These are phyloP conservation scores for Andalucia godoyi DNA, from an alignment of 78 protist species.

Conservation along the genomic window DNA sequence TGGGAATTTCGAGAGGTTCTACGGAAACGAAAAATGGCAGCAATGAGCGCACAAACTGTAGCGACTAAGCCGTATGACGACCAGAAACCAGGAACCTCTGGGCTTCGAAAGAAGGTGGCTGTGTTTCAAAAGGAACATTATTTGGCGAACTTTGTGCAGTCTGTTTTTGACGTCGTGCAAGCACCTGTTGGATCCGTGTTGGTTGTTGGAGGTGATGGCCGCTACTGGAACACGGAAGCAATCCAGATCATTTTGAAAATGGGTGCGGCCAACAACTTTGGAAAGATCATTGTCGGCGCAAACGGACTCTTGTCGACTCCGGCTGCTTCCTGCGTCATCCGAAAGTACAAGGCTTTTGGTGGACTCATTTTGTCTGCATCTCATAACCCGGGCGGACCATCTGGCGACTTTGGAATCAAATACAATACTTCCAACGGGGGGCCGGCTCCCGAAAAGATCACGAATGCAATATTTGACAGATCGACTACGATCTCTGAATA, in stretches of 20 bases:
- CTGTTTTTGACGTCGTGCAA: conserved; percentile 38
- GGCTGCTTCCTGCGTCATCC: conserved; percentile 75
- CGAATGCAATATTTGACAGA: conserved; percentile 55
- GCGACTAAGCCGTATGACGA: conserved; percentile 56
- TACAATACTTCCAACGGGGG: conserved; percentile 85
- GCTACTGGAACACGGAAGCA: conserved; percentile 64
- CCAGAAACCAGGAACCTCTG: conserved; percentile 87
- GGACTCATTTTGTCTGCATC: conserved; percentile 85
- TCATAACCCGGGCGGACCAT: conserved; percentile 97
- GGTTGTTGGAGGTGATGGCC: conserved; percentile 93
- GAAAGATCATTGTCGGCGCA: conserved; percentile 47
- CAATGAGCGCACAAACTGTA: too few species aligned
- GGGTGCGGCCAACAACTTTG: conserved; percentile 79
- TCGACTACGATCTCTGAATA: conserved; percentile 30
- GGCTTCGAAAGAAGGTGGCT: conserved; percentile 78
- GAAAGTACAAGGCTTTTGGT: conserved; percentile 47
- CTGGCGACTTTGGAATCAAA: conserved; percentile 93
- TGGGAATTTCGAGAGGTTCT: too few species aligned
- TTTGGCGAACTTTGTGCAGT: conserved; percentile 82
- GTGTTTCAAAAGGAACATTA: conserved; percentile 40
- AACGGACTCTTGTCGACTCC: conserved; percentile 91
- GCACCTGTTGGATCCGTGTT: conserved; percentile 51
- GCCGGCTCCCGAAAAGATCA: conserved; percentile 88
- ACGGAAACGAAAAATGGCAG: too few species aligned
- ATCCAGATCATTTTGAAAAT: conserved; percentile 71